Evolutionary conservation across 164 flowering plant species (phyloP).

Genomic region (Chimonanthus salicifolius): DNA sequence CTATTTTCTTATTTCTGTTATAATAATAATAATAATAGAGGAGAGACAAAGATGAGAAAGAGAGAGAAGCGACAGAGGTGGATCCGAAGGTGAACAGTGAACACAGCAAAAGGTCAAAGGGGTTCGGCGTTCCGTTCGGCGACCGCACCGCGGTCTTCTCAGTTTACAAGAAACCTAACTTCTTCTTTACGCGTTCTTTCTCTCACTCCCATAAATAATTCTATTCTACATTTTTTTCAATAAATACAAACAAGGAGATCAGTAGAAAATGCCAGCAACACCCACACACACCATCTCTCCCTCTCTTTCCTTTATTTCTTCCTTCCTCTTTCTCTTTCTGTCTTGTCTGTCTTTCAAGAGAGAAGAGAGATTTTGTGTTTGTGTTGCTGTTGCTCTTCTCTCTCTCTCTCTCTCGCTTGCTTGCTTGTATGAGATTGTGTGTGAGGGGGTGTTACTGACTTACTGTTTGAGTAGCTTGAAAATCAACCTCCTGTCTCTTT

Average conservation of each 20-base stretch:
- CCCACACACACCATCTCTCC: slow-evolving; percentile 8
- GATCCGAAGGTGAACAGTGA: neutral
- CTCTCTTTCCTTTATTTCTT: slow-evolving; percentile 14
- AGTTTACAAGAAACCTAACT: slow-evolving; percentile 26
- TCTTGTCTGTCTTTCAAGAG: neutral
- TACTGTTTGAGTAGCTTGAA: slow-evolving; percentile 1
- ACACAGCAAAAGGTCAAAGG: slow-evolving; percentile 20
- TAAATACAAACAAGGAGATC: neutral
- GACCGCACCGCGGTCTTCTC: slow-evolving; percentile 46
- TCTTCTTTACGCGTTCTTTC: slow-evolving; percentile 30
- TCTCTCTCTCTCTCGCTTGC: neutral
- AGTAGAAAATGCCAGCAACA: neutral
- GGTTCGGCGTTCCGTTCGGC: slow-evolving; percentile 37
- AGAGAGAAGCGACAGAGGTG: slow-evolving; percentile 21
- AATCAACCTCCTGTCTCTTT: slow-evolving; percentile 2
- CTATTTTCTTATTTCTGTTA: too few relatives aligned
- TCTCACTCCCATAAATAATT: slow-evolving; percentile 15
- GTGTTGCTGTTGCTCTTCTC: neutral
- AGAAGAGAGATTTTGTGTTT: neutral
- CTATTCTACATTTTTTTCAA: neutral
- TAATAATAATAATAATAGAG: too few relatives aligned
- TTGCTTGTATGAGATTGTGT: neutral
- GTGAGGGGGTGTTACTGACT: neutral
- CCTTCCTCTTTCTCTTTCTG: neutral
- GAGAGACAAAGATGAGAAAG: neutral